Base-by-base conservation (phyloP, 805 yeast genomes). In the Candida adriatica region DNA sequence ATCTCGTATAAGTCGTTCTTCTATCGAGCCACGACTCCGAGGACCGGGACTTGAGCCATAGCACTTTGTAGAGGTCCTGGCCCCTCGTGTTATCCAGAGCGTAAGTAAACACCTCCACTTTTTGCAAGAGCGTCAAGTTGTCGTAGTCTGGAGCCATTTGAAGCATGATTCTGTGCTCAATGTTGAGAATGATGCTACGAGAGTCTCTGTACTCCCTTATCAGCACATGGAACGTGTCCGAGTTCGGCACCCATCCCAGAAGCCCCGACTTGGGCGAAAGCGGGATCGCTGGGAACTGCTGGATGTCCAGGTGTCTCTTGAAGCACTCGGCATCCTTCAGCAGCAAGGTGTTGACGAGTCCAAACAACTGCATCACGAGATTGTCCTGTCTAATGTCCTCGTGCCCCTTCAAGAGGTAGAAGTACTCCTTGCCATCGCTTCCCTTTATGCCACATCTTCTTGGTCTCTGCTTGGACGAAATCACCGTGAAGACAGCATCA, bases 121-220 rank as follows among this genome's bases (percentile, higher is more conserved):
- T 90, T 49, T 94, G 94, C 39, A 92, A 61, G 17, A 88, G 64
- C 0, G 96, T 87, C 54, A 92, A 64, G 39, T 76, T 81, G 44
- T 92, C 98, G 58, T 84, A 92, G 53, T 88, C 67, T 2, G 96
- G 96, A 0, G 97, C 95, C 97, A 90, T 90, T 55, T 90, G 97
- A 23, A 86, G 60, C 95, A 90, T 88, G 34, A 90, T 84, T 42
- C 96, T 70, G 54, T 90, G 96, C 56, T 90, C 98, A 46, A 90
- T 85, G 54, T 90, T 90, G 42, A 90, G 62, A 39, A 90, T 68
- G 27, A 88, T 84, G 63, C 86, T 88, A 37, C 95, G 72, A 6
- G 90, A 80, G 44, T 87, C 96, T 47, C 99, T 74, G 54, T 88
- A 87, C 46, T 90, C 97, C 39, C 87, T 73, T 33, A 92, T 90